phyloP scores from a whole-genome alignment of 2,329 filamentous ascomycete species.

The Penicillium sp. region DNA sequence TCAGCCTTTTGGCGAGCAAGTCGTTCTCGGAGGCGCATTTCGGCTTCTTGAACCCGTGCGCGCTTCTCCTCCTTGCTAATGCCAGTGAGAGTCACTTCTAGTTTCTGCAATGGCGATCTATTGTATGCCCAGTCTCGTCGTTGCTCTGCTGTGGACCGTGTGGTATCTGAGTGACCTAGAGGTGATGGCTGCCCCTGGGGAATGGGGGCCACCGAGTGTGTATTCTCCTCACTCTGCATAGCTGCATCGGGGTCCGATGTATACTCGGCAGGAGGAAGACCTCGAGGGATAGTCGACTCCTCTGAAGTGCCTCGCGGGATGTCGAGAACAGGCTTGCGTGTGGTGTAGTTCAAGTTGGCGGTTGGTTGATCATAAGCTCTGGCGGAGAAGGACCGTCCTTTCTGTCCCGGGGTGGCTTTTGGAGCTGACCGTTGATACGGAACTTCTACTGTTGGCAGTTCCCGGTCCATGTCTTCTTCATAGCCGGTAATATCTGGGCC shows the following conservation, averaged over 20 bases:
- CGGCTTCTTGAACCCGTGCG: conserved; percentile 76
- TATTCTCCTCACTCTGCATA: conserved; percentile 17
- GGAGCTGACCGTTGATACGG: conserved; percentile 1
- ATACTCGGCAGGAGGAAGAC: conserved; percentile 12
- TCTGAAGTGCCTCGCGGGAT: conserved; percentile 5
- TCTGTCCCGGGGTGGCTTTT: background rate
- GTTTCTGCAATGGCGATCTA: conserved; percentile 84
- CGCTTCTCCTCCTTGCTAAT: conserved; percentile 96
- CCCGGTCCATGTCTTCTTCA: conserved; percentile 2
- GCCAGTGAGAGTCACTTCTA: conserved; percentile 84
- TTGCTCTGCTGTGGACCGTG: conserved; percentile 27
- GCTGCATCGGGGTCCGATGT: background rate
- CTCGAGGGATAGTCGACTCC: conserved; percentile 20
- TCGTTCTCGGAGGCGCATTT: conserved; percentile 63
- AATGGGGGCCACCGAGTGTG: background rate
- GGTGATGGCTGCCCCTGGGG: conserved; percentile 12
- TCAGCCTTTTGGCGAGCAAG: conserved; percentile 32
- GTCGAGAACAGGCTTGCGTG: conserved; percentile 8
- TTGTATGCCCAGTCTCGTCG: conserved; percentile 63
- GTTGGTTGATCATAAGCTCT: conserved; percentile 12
- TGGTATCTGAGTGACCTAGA: conserved; percentile 31
- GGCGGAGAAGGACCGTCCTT: conserved; percentile 15
- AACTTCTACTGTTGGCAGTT: background rate
- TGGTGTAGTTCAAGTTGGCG: conserved; percentile 18
- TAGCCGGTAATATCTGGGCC: background rate